Base-by-base conservation (phyloP, 345 rosid genomes). In the Lagerstroemia speciosa region DNA sequence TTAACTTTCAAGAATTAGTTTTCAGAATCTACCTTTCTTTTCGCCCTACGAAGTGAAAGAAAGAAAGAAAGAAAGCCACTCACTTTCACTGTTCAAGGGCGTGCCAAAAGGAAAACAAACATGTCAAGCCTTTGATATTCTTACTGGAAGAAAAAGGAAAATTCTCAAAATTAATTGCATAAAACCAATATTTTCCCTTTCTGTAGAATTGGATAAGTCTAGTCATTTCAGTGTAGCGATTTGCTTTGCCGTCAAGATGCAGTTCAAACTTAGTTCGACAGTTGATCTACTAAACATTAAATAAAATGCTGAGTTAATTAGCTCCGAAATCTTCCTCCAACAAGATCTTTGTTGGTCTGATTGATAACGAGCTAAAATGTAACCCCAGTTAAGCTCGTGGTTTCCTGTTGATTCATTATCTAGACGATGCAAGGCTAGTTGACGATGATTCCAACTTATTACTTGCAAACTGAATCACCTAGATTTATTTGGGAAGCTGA, bases 31-130 rank as follows among this genome's bases (percentile, higher is more conserved):
- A 58, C 33, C 29, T 58, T 58, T 58, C 32, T 30, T 58, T 58
- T 58, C 33, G 22, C 63, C 63, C 20, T 27, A 58, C 34, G 63
- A 58, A 58, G 61, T 58, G 63, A 58, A 58, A 58, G 63, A 58
- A 29, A 58, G 33, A 58, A 58, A 5, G 46, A 38, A 38, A 38
- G 41, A 38, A 20, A 14, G 1, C 29, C 34, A 58, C 33, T 58
- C 34, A 12, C 6, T 58, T 58, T 27, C 63, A 58, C 63, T 58
- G 34, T 58, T 58, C 20, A 27, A 27, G 63, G 63, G 33, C 34
- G 63, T 58, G 33, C 63, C 63, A 58, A 58, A 58, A 58, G 34
- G 63, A 27, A 58, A 58, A 58, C 31, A 58, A 30, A 30, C 63
- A 58, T 27, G 63, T 11, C 63, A 29, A 58, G 33, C 63, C 63